A percentile compares a stretch with the other conserved stretches of the same genome.
phyloP scores from a whole-genome alignment of 2,329 filamentous ascomycete genomes.

The Pseudopyricularia javanii region DNA sequence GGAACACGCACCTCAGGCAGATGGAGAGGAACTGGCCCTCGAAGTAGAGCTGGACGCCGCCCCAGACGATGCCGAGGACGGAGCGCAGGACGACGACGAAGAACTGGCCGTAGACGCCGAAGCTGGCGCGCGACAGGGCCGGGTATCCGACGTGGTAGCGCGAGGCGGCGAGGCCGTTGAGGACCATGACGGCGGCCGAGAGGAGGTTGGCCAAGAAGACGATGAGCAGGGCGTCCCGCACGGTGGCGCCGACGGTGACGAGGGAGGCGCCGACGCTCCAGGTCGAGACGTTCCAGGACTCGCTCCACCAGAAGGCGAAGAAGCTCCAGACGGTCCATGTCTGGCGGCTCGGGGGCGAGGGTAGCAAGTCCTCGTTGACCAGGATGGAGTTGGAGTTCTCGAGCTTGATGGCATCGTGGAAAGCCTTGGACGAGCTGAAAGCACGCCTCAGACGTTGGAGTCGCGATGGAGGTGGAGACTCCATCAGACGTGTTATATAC shows the following conservation, averaged over 20 bases:
- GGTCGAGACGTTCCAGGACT: not conserved
- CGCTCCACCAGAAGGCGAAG: constrained; percentile 9
- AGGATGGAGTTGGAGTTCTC: not conserved
- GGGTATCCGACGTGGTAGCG: constrained; percentile 27
- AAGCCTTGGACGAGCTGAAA: not conserved
- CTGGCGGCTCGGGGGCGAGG: constrained; percentile 12
- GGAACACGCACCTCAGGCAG: not conserved
- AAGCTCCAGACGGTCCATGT: constrained; percentile 22
- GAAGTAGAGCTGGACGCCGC: constrained; percentile 6
- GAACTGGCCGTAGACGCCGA: constrained; percentile 28
- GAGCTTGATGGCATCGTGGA: not conserved
- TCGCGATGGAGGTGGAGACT: not conserved
- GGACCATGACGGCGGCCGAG: constrained; percentile 23
- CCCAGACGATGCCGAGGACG: constrained; percentile 17
- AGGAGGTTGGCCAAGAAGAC: constrained; percentile 12
- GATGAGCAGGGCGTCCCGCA: constrained; percentile 22
- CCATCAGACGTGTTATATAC: not conserved
- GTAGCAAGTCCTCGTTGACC: constrained; percentile 16
- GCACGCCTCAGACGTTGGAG: not conserved
- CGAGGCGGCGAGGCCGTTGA: not conserved
- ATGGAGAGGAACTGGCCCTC: not conserved
- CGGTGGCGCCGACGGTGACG: constrained; percentile 27
- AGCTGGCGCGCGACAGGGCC: constrained; percentile 21
- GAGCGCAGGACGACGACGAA: constrained; percentile 23
- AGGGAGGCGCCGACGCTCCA: constrained; percentile 2